Evolutionary conservation across 1,139 yeast genomes (phyloP).

Genomic region (Nakaseomyces bracarensis): DNA sequence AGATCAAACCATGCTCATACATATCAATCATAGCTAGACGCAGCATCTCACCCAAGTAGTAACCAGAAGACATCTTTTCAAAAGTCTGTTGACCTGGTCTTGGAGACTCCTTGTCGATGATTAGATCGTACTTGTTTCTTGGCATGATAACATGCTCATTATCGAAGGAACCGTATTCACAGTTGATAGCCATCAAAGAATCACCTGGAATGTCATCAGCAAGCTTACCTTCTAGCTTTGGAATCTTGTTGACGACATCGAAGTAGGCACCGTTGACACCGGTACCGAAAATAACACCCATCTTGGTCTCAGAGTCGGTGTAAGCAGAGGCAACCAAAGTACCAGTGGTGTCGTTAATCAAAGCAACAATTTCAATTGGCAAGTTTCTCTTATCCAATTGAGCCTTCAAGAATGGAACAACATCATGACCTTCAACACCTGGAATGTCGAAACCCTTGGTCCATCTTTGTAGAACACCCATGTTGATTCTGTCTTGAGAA

Average conservation of each 20-base stretch:
- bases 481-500: conserved; percentile 71
- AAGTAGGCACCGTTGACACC: conserved; percentile 98
- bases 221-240: conserved; percentile 70
- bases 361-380: conserved; percentile 81
- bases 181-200: conserved; percentile 89
- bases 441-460: conserved; percentile 95
- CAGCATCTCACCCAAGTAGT: conserved; percentile 87
- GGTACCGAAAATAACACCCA: conserved; percentile 96
- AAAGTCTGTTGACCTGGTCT: conserved; percentile 95
- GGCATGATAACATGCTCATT: conserved; percentile 80
- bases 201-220: conserved; percentile 53
- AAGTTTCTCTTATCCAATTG: conserved; percentile 57
- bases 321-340: conserved; percentile 93
- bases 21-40: conserved; percentile 75
- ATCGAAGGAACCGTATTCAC: conserved; percentile 98
- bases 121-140: conserved; percentile 78
- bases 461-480: conserved; percentile 91
- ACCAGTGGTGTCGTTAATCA: conserved; percentile 96
- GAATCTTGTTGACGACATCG: conserved; percentile 65
- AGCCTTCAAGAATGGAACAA: conserved; percentile 79
- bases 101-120: conserved; percentile 78
- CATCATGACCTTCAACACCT: conserved; percentile 91
- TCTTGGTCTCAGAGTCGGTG: conserved; percentile 76
- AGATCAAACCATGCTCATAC: conserved; percentile 54
- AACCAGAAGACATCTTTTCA: conserved; percentile 97